Conservation (phyloP, 2,329 filamentous ascomycete genomes). For the Botrytis deweyae region DNA sequence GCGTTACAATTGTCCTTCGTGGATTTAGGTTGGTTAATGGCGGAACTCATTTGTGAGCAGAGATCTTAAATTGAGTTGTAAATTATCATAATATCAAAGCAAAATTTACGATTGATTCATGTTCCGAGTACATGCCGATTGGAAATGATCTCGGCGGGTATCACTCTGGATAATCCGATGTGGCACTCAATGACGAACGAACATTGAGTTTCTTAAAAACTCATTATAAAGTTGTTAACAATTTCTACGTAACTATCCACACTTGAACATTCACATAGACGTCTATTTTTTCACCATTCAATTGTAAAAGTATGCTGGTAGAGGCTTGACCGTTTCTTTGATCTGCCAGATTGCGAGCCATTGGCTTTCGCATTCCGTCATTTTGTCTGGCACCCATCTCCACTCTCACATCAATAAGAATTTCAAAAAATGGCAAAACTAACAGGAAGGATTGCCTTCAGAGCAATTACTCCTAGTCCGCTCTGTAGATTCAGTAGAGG, state of each 20-base stretch:
- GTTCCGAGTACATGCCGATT: neutral
- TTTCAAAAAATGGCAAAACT: constrained; percentile 30
- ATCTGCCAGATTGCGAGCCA: constrained; percentile 28
- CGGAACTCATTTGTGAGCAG: constrained; percentile 1
- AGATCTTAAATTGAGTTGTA: constrained; percentile 3
- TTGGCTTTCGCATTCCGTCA: constrained; percentile 30
- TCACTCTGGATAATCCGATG: constrained; percentile 4
- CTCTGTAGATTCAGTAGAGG: constrained; percentile 8
- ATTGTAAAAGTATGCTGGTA: constrained; percentile 11
- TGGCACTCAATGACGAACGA: constrained; percentile 18
- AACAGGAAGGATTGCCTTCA: constrained; percentile 26
- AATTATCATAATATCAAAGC: constrained; percentile 7
- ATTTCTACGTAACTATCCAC: neutral
- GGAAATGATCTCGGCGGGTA: constrained; percentile 6
- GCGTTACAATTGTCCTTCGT: constrained; percentile 9
- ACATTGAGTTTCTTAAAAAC: constrained; percentile 10
- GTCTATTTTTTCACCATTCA: neutral
- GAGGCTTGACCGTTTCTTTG: constrained; percentile 14
- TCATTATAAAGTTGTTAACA: neutral
- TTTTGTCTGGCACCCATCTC: constrained; percentile 2
- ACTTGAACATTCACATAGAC: neutral
- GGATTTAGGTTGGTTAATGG: neutral
- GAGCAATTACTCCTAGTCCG: constrained; percentile 25
- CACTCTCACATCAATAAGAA: neutral
- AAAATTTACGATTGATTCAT: neutral